phyloP scores from a whole-genome alignment of 2,329 filamentous ascomycete species.

The Penicillium sumatraense region DNA sequence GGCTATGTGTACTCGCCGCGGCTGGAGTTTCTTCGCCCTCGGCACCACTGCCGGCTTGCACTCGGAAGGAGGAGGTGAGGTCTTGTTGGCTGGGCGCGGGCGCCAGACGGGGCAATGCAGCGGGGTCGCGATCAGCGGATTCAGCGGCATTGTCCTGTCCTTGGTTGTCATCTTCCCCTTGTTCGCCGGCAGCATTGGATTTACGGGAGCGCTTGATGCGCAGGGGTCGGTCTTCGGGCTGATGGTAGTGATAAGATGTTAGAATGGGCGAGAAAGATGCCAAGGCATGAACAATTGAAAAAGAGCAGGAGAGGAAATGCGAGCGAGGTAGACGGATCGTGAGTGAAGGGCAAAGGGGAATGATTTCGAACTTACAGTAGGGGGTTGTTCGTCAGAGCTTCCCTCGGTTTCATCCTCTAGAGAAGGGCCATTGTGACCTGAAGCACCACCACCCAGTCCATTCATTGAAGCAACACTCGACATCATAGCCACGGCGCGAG shows the following conservation, averaged over 20 bases:
- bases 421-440: conserved; percentile 29
- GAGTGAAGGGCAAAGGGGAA: neutral
- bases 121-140: conserved; percentile 18
- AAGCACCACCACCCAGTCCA: conserved; percentile 19
- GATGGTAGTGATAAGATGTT: conserved; percentile 6
- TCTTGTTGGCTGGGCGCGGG: conserved; percentile 43
- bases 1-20: conserved; percentile 12
- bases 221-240: conserved; percentile 54
- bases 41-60: conserved; percentile 35
- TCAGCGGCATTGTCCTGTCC: conserved; percentile 28
- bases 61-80: conserved; percentile 43
- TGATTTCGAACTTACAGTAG: conserved; percentile 43
- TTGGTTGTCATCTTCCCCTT: conserved; percentile 30
- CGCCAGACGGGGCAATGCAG: conserved; percentile 39
- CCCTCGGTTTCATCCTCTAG: conserved; percentile 50
- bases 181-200: conserved; percentile 35
- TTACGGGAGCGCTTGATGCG: conserved; percentile 49
- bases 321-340: neutral
- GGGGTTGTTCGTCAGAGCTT: conserved; percentile 49
- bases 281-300: too few species aligned
- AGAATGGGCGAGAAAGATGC: too few species aligned
- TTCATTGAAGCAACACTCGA: conserved; percentile 31
- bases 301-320: neutral
- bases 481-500: conserved; percentile 40
- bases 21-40: conserved; percentile 30